Percentiles rank a stretch among this genome's conserved stretches.
These are phyloP conservation scores for Beauveria sp. DNA, from an alignment of 2,329 filamentous ascomycete genomes.

Conservation along the genomic window DNA sequence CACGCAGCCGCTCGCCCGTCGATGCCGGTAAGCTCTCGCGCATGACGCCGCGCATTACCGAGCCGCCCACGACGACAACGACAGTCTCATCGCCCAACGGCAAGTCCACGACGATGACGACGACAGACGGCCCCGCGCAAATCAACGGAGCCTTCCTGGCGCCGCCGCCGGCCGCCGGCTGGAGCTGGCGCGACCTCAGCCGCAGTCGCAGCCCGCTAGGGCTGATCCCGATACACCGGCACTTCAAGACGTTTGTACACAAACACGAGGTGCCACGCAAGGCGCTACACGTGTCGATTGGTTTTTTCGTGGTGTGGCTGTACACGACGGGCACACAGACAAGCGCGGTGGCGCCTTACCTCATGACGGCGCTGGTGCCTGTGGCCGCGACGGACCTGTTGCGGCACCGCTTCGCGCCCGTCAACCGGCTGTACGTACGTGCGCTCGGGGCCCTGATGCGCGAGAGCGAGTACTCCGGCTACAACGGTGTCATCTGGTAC, in stretches of 20 bases:
- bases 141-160: conserved; percentile 59
- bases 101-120: conserved; percentile 19
- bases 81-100: conserved; percentile 8
- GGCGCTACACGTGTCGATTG: conserved; percentile 87
- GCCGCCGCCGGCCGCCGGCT: conserved; percentile 53
- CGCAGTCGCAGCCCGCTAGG: conserved; percentile 88
- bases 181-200: conserved; percentile 81
- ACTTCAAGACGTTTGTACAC: conserved; percentile 88
- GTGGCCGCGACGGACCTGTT: conserved; percentile 76
- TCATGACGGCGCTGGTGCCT: conserved; percentile 74
- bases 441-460: conserved; percentile 88
- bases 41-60: conserved; percentile 40
- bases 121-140: conserved; percentile 20
- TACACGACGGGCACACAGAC: conserved; percentile 76
- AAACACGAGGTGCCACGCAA: conserved; percentile 96
- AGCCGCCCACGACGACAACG: neutral
- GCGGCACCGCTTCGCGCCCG: conserved; percentile 69
- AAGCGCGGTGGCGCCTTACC: conserved; percentile 69
- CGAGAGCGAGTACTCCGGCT: conserved; percentile 87
- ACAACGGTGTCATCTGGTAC: conserved; percentile 97
- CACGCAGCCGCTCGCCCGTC: conserved; percentile 64
- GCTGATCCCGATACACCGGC: conserved; percentile 87
- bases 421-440: conserved; percentile 84
- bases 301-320: conserved; percentile 82
- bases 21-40: conserved; percentile 42